Base-by-base conservation (phyloP, 176 grass and related monocot species). In the Rhynchospora pubera region DNA sequence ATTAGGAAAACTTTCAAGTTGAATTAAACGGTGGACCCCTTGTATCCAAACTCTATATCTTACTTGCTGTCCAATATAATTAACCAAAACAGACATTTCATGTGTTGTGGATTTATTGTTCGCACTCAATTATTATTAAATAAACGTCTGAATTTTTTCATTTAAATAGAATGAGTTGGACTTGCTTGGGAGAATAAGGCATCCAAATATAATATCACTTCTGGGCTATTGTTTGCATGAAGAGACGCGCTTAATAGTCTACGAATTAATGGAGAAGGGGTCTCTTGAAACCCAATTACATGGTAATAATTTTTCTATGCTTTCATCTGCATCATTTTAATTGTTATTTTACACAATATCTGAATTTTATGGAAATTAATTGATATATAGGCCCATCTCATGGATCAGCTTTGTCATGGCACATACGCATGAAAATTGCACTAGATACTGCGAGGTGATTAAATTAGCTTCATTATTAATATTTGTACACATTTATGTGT, bases 261-360 rank as follows among this genome's bases (percentile, higher is more conserved):
- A 99, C 56, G 92, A 99, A 84, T 90, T 99, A 62, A 95, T 99
- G 96, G 87, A 94, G 82, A 95, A 93, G 65, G 92, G 96, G 84
- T 99, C 96, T 74, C 65, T 99, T 79, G 96, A 99, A 58, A 82
- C 87, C 78, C 96, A 91, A 77, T 87, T 99, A 73, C 92, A 99
- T 64, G 96, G 96, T 99, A 89, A 71, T 42, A 14, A 68, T 73
- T 76, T 86, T 70, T 73, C 83, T 87, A 30, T 77, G 9, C 3
- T 79, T 79, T 52, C 66, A 52, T 67, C 16, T 18, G 14, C 24
- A 86, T 87, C 56, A 23, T 67, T 75, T 63, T 68, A 85, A 53
- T 83, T 83, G 84, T 77, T 86, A 83, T 18, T 86, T 82, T 76
- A 56, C 79, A 30, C 65, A 66, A 82, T 65, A 60, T 60, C 50